Evolutionary conservation across 176 grass and related monocot species (phyloP).

Genomic region (Puccinellia tenuiflora): DNA sequence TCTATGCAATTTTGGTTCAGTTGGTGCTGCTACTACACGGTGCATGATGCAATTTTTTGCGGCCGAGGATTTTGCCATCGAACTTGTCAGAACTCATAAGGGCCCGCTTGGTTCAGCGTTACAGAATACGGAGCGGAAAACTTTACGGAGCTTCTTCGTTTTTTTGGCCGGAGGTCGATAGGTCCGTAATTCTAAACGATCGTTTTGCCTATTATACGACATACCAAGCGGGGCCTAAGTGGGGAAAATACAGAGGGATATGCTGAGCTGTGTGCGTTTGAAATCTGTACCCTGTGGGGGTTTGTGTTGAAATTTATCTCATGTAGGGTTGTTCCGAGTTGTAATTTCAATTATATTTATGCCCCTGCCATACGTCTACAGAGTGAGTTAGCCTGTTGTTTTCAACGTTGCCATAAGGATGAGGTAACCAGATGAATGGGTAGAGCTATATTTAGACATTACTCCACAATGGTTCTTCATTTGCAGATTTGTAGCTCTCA

Average conservation of each 20-base stretch:
- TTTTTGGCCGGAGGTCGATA: too few relatives aligned
- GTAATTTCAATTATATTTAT: background rate
- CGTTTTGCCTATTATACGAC: too few relatives aligned
- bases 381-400: background rate
- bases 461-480: background rate
- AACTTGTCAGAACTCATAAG: background rate
- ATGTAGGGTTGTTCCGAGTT: slow-evolving; percentile 1
- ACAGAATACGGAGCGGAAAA: too few relatives aligned
- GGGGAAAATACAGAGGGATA: background rate
- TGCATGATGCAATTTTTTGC: background rate
- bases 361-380: background rate
- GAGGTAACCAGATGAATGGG: background rate
- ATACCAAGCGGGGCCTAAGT: too few relatives aligned
- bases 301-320: background rate
- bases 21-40: background rate
- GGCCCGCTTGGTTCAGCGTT: too few relatives aligned
- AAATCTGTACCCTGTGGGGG: background rate
- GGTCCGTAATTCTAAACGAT: too few relatives aligned
- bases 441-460: background rate
- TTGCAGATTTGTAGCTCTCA: background rate
- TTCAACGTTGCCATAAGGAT: background rate
- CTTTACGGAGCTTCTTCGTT: too few relatives aligned
- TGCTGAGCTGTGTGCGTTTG: background rate
- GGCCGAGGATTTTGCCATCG: background rate
- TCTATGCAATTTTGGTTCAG: background rate